Evolutionary conservation across 352 stramenopile species (phyloP).

Genomic region (Albugo laibachii): DNA sequence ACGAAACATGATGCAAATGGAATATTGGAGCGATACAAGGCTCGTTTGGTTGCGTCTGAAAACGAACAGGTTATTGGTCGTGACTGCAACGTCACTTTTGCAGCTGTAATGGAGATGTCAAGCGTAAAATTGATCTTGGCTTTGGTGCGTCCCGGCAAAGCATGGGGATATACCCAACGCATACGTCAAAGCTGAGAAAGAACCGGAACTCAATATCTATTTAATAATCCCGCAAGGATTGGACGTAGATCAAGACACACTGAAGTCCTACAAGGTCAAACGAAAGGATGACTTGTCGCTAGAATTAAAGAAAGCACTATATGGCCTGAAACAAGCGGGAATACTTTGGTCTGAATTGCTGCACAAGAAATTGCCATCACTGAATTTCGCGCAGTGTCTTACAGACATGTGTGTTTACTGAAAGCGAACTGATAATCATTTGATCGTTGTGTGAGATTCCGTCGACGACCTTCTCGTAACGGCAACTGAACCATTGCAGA

Average conservation of each 20-base stretch:
- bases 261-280: constrained; percentile 2
- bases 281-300: constrained; percentile 4
- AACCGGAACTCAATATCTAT: not conserved
- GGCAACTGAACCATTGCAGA: not conserved
- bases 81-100: no score
- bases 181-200: not conserved
- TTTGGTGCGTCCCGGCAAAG: not conserved
- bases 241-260: no score
- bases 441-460: constrained; percentile 11
- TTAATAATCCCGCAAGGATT: no score
- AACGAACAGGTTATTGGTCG: no score
- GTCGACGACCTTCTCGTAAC: constrained; percentile 13
- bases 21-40: not conserved
- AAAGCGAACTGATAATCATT: no score
- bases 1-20: not conserved
- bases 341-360: constrained; percentile 9
- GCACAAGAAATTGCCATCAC: constrained; percentile 4
- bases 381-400: constrained; percentile 8
- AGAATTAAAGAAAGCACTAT: constrained; percentile 3
- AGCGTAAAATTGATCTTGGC: no score
- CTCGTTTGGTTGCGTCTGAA: not conserved
- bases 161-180: not conserved
- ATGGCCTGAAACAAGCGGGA: constrained; percentile 11
- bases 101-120: no score
- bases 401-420: constrained; percentile 13